Base-by-base conservation (phyloP, 257 asterid genomes). In the Solanum pennellii region DNA sequence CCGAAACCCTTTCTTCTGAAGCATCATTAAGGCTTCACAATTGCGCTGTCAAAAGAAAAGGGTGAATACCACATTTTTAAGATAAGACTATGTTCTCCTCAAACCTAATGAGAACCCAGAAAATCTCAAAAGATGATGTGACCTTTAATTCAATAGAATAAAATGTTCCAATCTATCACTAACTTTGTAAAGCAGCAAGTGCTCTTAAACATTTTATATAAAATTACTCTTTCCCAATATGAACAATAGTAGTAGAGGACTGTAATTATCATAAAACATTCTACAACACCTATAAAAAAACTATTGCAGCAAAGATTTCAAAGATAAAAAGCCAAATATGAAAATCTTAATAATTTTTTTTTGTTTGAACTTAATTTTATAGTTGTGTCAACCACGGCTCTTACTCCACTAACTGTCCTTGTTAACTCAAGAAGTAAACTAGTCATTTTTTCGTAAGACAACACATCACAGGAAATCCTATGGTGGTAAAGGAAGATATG, bases 11-110 rank as follows among this genome's bases (percentile, higher is more conserved):
- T 93, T 96, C 95, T 94, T 96, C 88, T 95, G 97, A 79, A 96
- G 99, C 98, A 94, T 95, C 99, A 96, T 96, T 79, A 96, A 91
- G 87, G 99, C 99, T 91, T 96, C 99, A 92, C 99, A 96, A 85
- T 96, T 96, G 74, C 99, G 98, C 99, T 96, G 98, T 92, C 90
- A 86, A 88, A 89, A 85, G 23, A 8, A n/a, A 73, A 23, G 52
- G 87, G 87, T 87, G 89, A 83, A 86, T 88, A 49, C 31, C 71
- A 82, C 71, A 82, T 82, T 49, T 49, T 39, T 49, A 82, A 49
- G 85, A 82, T 49, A 82, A 82, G 45, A 29, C 39, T 18, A 82
- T 49, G 25, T 49, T 82, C 69, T 31, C 42, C 85, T 80, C 45
- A 49, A 45, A 12, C 85, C 39, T 49, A 52, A 82, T 31, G 6